Evolutionary conservation across 2,329 filamentous ascomycete genomes (phyloP).

Genomic region (Lojkania enalia): DNA sequence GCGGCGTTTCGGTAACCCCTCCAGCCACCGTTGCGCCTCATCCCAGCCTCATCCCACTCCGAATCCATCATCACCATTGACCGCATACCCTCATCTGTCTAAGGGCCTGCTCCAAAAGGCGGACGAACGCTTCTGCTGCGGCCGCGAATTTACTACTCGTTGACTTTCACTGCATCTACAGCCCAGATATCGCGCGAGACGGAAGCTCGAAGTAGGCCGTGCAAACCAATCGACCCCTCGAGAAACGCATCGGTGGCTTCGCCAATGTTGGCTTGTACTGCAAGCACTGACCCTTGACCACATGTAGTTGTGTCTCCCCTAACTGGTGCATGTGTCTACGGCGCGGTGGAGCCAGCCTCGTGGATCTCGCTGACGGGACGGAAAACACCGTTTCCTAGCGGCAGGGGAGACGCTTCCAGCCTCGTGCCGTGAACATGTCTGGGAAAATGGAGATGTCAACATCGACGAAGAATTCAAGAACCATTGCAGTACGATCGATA

Average conservation of each 20-base stretch:
- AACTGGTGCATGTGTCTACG: constrained; percentile 55
- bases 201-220: not conserved
- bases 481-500: not conserved
- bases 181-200: too few species aligned
- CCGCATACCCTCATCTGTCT: not conserved
- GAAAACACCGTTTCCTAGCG: constrained; percentile 64
- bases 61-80: not conserved
- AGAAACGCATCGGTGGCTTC: constrained; percentile 20
- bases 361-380: constrained; percentile 70
- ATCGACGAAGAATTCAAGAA: not conserved
- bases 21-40: constrained; percentile 1
- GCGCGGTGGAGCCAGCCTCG: constrained; percentile 52
- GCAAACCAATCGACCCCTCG: constrained; percentile 6
- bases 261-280: constrained; percentile 66
- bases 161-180: too few species aligned
- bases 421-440: constrained; percentile 65
- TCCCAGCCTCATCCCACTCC: not conserved
- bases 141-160: too few species aligned
- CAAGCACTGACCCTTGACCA: constrained; percentile 63
- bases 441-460: constrained; percentile 63
- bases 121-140: not conserved
- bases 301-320: constrained; percentile 64
- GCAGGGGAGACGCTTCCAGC: constrained; percentile 66
- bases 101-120: not conserved
- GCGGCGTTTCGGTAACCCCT: not conserved